A percentile compares a stretch with the other conserved stretches of the same genome.
Evolutionary conservation across 306 rosid species (phyloP).

Genomic region (Senna siamea): DNA sequence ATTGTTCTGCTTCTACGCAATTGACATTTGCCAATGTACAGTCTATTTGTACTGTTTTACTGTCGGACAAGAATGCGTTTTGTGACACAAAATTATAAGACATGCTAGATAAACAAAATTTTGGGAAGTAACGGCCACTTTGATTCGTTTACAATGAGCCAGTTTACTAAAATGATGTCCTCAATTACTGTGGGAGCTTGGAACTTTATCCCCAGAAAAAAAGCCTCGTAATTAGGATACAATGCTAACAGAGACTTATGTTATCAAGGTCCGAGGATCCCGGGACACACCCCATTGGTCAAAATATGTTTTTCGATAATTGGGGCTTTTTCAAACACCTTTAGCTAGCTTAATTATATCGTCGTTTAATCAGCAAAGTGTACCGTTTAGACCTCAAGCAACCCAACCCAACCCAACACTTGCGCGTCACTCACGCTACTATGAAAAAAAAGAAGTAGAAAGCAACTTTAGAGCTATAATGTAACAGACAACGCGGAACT

Average conservation of each 20-base stretch:
- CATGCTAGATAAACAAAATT: no score
- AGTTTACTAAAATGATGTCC: background rate
- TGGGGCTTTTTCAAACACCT: background rate
- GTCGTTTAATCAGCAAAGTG: background rate
- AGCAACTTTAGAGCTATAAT: slow-evolving; percentile 3
- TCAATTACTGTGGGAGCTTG: background rate
- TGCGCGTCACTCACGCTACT: slow-evolving; percentile 26
- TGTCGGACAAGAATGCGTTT: no score
- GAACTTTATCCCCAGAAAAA: background rate
- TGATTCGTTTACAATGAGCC: no score
- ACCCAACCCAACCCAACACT: background rate
- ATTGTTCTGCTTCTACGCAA: no score
- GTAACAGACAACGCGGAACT: slow-evolving; percentile 6
- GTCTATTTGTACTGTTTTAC: no score
- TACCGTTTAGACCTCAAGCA: background rate
- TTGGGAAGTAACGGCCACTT: no score
- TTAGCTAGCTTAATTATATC: background rate
- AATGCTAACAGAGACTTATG: background rate
- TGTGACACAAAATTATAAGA: no score
- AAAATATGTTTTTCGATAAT: background rate
- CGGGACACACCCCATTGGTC: background rate
- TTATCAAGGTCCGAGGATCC: slow-evolving; percentile 6
- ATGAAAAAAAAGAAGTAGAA: background rate
- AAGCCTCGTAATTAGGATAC: background rate
- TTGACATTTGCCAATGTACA: no score